Evolutionary conservation across 148 eudicot genomes (phyloP), one percentile per base, ranked within the genome.

Genomic region (Agrostemma githago): DNA sequence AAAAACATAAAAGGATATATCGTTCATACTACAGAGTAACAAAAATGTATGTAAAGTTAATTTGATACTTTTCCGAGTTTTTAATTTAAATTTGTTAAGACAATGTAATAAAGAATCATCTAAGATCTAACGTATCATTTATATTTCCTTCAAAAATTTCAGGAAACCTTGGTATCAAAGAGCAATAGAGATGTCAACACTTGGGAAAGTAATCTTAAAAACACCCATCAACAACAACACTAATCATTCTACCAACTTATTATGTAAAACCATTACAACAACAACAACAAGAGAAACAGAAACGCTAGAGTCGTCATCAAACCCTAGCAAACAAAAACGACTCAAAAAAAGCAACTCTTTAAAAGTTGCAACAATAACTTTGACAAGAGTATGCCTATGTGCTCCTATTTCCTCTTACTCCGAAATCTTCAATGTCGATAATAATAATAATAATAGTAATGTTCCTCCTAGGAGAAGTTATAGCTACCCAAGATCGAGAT

Each of bases 331-430:
- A 54, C 85, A 83, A 60, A 88, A 86, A 68, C 34, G 34, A 26
- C 85, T 93, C 9, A 82, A 83, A 79, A 93, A 84, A 80, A 74
- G 86, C 78, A 86, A 91, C n/a, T 93, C 98, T 26, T 62, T 91
- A 14, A 93, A 79, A 76, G 90, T 89, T 7, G 94, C 95, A 44
- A 85, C 97, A 41, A 85, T 95, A 41, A 78, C 98, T 6, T 87
- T 93, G 77, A 89, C 97, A 12, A 85, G 95, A 26, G 97, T 86
- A 46, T 93, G 98, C 61, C 74, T 93, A 71, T 93, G 98, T 64
- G 95, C 89, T 5, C 98, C 98, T n/a, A 89, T 93, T 53, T 88
- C 97, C 4, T 90, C 96, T 66, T 89, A 91, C 84, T 83, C 83
- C 3, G 95, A 93, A 72, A 86, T 91, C 19, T 91, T 93, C 79